Conservation (phyloP, 1,139 yeast genomes). For the Yamadazyma conglobata region DNA sequence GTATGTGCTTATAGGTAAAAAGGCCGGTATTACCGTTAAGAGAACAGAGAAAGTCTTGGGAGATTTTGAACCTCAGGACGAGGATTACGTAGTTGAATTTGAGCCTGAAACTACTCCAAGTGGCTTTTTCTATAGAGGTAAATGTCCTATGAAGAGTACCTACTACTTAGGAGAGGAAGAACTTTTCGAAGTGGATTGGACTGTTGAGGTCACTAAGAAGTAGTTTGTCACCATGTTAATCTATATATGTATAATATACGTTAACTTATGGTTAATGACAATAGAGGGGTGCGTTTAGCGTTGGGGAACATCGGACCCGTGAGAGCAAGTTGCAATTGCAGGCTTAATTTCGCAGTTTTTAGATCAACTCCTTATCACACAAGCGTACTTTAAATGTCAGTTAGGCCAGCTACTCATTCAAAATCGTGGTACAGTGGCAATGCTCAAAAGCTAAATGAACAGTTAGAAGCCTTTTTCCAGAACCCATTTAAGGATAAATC, state of each 20-base stretch:
- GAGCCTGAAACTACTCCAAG: constrained; percentile 40
- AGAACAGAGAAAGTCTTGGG: constrained; percentile 32
- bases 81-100: constrained; percentile 26
- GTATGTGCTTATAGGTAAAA: constrained; percentile 38
- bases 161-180: constrained; percentile 32
- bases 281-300: too few relatives aligned
- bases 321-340: too few relatives aligned
- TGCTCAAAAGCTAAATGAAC: constrained; percentile 38
- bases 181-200: constrained; percentile 31
- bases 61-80: constrained; percentile 29
- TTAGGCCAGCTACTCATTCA: constrained; percentile 52
- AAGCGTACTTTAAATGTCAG: too few relatives aligned
- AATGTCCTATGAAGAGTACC: constrained; percentile 31
- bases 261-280: neutral
- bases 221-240: constrained; percentile 5
- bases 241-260: neutral
- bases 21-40: constrained; percentile 36
- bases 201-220: constrained; percentile 32
- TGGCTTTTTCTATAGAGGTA: constrained; percentile 40
- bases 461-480: constrained; percentile 39
- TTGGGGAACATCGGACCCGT: too few relatives aligned
- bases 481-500: constrained; percentile 46
- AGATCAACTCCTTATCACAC: too few relatives aligned
- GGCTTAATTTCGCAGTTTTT: too few relatives aligned
- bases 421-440: constrained; percentile 81